phyloP scores from a whole-genome alignment of 495 filamentous ascomycete species.

The Penicillium malachiteum region DNA sequence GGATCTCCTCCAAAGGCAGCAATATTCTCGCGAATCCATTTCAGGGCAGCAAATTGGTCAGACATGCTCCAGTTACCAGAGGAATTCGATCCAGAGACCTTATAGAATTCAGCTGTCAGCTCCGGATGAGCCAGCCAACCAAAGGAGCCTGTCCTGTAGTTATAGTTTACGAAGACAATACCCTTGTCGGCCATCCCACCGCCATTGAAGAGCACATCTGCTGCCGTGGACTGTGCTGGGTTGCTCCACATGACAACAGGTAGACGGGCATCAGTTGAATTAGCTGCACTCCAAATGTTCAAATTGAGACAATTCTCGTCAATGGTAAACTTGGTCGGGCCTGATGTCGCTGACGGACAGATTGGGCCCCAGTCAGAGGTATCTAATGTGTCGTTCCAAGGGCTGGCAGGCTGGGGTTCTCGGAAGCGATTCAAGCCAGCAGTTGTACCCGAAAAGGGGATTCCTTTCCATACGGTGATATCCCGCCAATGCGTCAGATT shows the following conservation, averaged over 20 bases:
- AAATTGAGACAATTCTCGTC: neutral
- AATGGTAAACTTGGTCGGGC: neutral
- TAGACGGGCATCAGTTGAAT: neutral
- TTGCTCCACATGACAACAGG: constrained; percentile 4
- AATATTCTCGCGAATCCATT: constrained; percentile 52
- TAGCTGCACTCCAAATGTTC: neutral
- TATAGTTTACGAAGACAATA: constrained; percentile 64
- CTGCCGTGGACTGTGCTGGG: neutral
- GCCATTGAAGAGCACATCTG: constrained; percentile 1
- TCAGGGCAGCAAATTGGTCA: constrained; percentile 21
- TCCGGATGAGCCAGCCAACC: constrained; percentile 1
- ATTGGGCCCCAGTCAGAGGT: neutral
- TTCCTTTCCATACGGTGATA: constrained; percentile 2
- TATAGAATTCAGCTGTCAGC: neutral
- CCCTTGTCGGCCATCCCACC: constrained; percentile 6
- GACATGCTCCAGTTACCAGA: constrained; percentile 4
- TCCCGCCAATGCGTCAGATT: constrained; percentile 5
- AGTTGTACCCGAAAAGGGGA: neutral
- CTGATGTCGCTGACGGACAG: constrained; percentile 1
- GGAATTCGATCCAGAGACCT: neutral
- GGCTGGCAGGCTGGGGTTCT: neutral
- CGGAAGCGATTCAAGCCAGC: neutral
- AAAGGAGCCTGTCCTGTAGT: constrained; percentile 53
- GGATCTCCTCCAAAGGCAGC: constrained; percentile 59
- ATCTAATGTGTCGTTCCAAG: neutral